A percentile compares a stretch with the other conserved stretches of the same genome.
Conservation (phyloP, 2,329 filamentous ascomycete species). For the Arthrobotrys entomopaga region DNA sequence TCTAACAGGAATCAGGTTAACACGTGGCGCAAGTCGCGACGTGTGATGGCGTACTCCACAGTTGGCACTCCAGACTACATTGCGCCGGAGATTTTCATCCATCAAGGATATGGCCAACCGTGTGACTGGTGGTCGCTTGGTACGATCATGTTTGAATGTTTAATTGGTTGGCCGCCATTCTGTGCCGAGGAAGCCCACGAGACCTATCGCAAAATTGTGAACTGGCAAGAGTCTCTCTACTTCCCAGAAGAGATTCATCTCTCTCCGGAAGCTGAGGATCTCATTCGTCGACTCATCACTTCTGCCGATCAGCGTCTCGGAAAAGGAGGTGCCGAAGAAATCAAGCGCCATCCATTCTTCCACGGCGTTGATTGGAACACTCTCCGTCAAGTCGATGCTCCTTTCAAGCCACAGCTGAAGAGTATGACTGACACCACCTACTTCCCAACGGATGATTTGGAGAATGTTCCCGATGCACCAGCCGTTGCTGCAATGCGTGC, state of each 20-base stretch:
- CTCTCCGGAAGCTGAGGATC: slow-evolving; percentile 85
- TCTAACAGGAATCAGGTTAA: slow-evolving; percentile 98
- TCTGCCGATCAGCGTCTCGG: slow-evolving; percentile 93
- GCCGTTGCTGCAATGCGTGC: slow-evolving; percentile 74
- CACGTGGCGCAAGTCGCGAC: slow-evolving; percentile 95
- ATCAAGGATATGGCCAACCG: slow-evolving; percentile 93
- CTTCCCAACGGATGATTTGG: slow-evolving; percentile 98
- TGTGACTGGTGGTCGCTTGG: slow-evolving; percentile 99
- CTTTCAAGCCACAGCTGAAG: slow-evolving; percentile 92
- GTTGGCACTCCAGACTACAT: slow-evolving; percentile 99
- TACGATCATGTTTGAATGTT: slow-evolving; percentile 99
- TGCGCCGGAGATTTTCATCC: slow-evolving; percentile 96
- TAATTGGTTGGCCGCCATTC: slow-evolving; percentile 98
- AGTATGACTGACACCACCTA: slow-evolving; percentile 97
- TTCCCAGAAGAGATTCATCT: slow-evolving; percentile 96
- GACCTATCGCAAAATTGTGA: slow-evolving; percentile 98
- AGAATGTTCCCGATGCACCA: slow-evolving; percentile 74
- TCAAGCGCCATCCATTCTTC: slow-evolving; percentile 96
- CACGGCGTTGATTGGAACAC: slow-evolving; percentile 94
- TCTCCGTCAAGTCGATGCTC: slow-evolving; percentile 89
- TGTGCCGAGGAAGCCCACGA: slow-evolving; percentile 97
- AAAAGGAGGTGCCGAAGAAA: slow-evolving; percentile 84
- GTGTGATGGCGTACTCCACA: slow-evolving; percentile 96
- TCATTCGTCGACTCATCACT: slow-evolving; percentile 93
- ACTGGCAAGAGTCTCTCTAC: slow-evolving; percentile 94